A percentile compares a stretch with the other conserved stretches of the same genome.
phyloP scores from a whole-genome alignment of 148 eudicot genomes.

The Vaccinium myrtillus region DNA sequence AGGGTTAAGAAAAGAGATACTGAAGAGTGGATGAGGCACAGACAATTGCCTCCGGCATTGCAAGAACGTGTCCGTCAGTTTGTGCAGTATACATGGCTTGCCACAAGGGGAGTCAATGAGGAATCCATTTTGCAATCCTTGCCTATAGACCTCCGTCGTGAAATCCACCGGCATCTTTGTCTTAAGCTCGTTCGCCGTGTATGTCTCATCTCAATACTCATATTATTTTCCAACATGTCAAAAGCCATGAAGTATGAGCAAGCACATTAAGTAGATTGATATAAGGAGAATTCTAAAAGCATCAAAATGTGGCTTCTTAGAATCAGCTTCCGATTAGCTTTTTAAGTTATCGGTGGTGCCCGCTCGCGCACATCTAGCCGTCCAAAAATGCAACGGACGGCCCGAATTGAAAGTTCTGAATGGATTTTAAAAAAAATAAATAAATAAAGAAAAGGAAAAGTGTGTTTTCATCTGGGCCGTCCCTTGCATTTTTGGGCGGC shows the following conservation, averaged over 20 bases:
- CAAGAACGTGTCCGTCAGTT: conserved; percentile 80
- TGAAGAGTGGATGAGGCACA: conserved; percentile 96
- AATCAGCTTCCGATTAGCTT: not conserved
- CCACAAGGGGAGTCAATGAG: conserved; percentile 89
- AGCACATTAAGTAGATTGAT: not conserved
- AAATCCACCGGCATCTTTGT: conserved; percentile 82
- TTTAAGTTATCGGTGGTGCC: not conserved
- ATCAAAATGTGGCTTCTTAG: not conserved
- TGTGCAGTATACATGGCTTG: conserved; percentile 78
- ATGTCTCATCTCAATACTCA: conserved; percentile 32
- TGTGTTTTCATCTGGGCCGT: no score
- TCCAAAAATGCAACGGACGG: no score
- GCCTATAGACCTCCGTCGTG: conserved; percentile 80
- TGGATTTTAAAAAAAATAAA: no score
- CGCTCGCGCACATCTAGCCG: no score
- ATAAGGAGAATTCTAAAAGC: not conserved
- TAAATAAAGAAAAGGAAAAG: no score
- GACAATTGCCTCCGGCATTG: conserved; percentile 61
- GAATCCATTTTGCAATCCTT: conserved; percentile 62
- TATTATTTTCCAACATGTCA: no score
- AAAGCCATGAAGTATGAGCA: not conserved
- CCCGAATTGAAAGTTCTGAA: no score
- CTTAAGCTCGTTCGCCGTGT: conserved; percentile 88
- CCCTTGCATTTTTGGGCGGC: no score
- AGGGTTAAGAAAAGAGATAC: conserved; percentile 73